phyloP scores from a whole-genome alignment of 306 rosid species.

The Quercus ilex region DNA sequence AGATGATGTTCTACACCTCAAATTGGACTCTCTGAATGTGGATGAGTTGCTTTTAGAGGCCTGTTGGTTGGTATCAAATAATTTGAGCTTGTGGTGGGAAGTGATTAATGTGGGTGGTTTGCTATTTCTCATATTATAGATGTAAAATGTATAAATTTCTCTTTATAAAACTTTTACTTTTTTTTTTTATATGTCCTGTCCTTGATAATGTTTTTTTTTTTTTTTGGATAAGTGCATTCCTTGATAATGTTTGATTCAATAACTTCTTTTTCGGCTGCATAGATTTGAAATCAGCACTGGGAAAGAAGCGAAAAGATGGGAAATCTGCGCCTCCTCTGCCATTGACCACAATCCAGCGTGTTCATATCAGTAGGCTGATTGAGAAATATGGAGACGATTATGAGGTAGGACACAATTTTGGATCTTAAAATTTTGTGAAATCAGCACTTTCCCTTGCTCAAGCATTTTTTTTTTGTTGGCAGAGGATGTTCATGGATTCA shows the following conservation, averaged over 20 bases:
- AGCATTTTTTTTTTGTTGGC: constrained; percentile 17
- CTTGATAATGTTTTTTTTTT: background rate
- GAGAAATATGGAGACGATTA: constrained; percentile 68
- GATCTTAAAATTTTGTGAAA: background rate
- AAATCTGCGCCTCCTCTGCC: constrained; percentile 57
- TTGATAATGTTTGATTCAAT: background rate
- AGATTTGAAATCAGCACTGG: constrained; percentile 82
- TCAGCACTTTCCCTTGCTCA: constrained; percentile 4
- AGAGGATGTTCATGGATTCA: constrained; percentile 85
- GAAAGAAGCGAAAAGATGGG: constrained; percentile 89
- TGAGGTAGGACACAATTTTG: constrained; percentile 37
- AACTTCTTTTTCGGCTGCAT: constrained; percentile 15
- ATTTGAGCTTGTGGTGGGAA: background rate
- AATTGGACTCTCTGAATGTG: background rate
- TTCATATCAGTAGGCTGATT: constrained; percentile 54
- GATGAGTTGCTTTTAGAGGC: background rate
- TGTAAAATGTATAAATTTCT: background rate
- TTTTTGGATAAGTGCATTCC: background rate
- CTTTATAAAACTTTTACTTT: no score
- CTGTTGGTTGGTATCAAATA: background rate
- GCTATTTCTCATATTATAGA: background rate
- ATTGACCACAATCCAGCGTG: constrained; percentile 70
- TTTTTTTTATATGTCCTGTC: no score
- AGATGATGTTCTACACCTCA: background rate
- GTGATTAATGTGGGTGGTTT: background rate